Percentiles rank a stretch among this genome's conserved stretches.
These are phyloP conservation scores for Echria macrotheca DNA, from an alignment of 495 filamentous ascomycete species.

Conservation along the genomic window DNA sequence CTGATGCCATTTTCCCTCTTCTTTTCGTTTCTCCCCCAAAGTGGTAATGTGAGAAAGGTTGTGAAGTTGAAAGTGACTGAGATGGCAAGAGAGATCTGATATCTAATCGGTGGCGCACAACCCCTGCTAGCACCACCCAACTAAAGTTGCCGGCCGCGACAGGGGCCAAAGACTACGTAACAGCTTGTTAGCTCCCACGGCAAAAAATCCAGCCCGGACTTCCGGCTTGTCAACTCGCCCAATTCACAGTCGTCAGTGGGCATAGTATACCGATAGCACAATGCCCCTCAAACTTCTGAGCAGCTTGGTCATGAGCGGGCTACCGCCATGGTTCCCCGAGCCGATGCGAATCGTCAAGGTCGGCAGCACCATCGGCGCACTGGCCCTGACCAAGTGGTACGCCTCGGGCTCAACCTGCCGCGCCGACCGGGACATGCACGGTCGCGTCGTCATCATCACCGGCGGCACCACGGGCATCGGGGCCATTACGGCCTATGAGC, in stretches of 20 bases:
- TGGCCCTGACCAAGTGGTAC: slow-evolving; percentile 71
- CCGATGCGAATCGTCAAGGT: slow-evolving; percentile 54
- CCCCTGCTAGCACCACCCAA: too few relatives aligned
- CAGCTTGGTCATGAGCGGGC: slow-evolving; percentile 56
- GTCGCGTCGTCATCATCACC: slow-evolving; percentile 88
- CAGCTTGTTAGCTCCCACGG: too few relatives aligned
- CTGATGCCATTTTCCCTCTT: neutral
- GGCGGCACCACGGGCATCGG: slow-evolving; percentile 95
- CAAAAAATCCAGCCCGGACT: slow-evolving; percentile 1
- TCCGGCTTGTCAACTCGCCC: too few relatives aligned
- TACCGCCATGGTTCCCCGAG: slow-evolving; percentile 59
- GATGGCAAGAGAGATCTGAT: too few relatives aligned
- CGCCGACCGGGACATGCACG: slow-evolving; percentile 84
- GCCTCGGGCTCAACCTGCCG: slow-evolving; percentile 67
- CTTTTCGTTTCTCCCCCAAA: neutral
- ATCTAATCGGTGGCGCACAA: too few relatives aligned
- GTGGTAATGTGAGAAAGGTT: too few relatives aligned
- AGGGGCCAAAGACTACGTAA: slow-evolving; percentile 6
- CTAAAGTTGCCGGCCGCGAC: too few relatives aligned
- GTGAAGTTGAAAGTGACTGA: too few relatives aligned
- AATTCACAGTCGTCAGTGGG: too few relatives aligned
- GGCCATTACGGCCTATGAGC: slow-evolving; percentile 61
- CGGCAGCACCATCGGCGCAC: slow-evolving; percentile 49
- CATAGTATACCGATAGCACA: too few relatives aligned
- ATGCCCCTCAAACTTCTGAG: slow-evolving; percentile 81